Percentiles rank a stretch among this genome's conserved stretches.
Conservation (phyloP, 2,329 filamentous ascomycete species). For the Pseudogymnoascus sp. region DNA sequence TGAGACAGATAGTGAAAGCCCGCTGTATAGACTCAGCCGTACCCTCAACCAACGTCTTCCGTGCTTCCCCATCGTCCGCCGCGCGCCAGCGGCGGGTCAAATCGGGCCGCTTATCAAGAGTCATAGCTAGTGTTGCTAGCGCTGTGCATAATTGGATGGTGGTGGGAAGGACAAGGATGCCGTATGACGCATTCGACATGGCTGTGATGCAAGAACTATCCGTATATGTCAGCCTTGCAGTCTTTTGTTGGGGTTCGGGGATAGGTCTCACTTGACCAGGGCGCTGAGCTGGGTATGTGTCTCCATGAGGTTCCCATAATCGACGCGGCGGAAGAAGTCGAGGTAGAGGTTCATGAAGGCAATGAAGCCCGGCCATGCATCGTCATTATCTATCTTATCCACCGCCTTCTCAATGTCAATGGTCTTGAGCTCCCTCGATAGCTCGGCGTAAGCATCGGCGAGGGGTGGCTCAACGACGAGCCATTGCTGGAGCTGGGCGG, state of each 20-base stretch:
- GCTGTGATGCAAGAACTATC: constrained; percentile 73
- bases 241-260: constrained; percentile 10
- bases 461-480: constrained; percentile 69
- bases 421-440: constrained; percentile 59
- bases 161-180: constrained; percentile 73
- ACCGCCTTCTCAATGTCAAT: constrained; percentile 56
- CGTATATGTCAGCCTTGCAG: neutral
- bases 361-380: constrained; percentile 69
- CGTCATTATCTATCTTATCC: constrained; percentile 54
- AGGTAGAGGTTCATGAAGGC: constrained; percentile 78
- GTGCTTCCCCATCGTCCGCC: constrained; percentile 51
- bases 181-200: constrained; percentile 70
- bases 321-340: constrained; percentile 70
- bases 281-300: constrained; percentile 69
- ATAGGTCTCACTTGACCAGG: constrained; percentile 60
- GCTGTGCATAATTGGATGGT: constrained; percentile 76
- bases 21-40: constrained; percentile 85
- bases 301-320: constrained; percentile 65
- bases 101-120: constrained; percentile 72
- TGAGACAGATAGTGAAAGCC: constrained; percentile 84
- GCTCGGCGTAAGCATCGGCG: constrained; percentile 57
- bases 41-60: constrained; percentile 74
- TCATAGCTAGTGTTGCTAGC: constrained; percentile 76
- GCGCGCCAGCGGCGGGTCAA: constrained; percentile 58
- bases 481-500: constrained; percentile 58